Conservation (phyloP, 1,284 basidiomycete genomes). For the Trametes hirsuta region DNA sequence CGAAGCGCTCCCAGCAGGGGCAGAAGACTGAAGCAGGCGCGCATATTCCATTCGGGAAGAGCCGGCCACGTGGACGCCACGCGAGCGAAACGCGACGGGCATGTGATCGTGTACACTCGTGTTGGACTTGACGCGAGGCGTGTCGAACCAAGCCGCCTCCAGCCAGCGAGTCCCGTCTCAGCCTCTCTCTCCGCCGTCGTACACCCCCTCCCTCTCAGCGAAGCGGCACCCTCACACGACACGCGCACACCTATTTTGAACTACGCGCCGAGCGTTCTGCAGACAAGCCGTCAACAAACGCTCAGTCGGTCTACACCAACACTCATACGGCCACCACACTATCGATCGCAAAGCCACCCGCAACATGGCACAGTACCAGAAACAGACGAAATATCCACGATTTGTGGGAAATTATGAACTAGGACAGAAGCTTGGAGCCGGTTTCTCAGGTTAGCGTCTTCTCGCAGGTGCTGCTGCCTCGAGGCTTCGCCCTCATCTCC, state of each 20-base stretch:
- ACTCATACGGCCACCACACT: slow-evolving; percentile 9
- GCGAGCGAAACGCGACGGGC: slow-evolving; percentile 25
- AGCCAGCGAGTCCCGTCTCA: slow-evolving; percentile 8
- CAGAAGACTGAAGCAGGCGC: too few species aligned
- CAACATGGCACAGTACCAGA: slow-evolving; percentile 8
- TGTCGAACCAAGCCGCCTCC: slow-evolving; percentile 1
- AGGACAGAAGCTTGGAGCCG: slow-evolving; percentile 37
- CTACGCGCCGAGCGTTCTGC: too few species aligned
- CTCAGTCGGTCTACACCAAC: neutral
- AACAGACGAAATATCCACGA: slow-evolving; percentile 26
- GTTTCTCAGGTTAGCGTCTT: slow-evolving; percentile 36
- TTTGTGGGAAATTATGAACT: slow-evolving; percentile 38
- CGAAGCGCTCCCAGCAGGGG: too few species aligned
- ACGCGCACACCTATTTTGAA: too few species aligned
- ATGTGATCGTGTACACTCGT: slow-evolving; percentile 34
- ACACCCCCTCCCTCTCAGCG: neutral
- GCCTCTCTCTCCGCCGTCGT: neutral
- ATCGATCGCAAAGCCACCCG: neutral
- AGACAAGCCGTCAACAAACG: neutral
- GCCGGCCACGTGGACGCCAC: slow-evolving; percentile 5
- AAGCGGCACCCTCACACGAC: neutral
- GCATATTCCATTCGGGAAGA: neutral
- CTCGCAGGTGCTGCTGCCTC: neutral
- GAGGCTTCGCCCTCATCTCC: neutral
- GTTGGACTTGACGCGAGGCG: slow-evolving; percentile 24